phyloP scores from a whole-genome alignment of 202 grass and related monocot genomes.

The Zizania palustris region DNA sequence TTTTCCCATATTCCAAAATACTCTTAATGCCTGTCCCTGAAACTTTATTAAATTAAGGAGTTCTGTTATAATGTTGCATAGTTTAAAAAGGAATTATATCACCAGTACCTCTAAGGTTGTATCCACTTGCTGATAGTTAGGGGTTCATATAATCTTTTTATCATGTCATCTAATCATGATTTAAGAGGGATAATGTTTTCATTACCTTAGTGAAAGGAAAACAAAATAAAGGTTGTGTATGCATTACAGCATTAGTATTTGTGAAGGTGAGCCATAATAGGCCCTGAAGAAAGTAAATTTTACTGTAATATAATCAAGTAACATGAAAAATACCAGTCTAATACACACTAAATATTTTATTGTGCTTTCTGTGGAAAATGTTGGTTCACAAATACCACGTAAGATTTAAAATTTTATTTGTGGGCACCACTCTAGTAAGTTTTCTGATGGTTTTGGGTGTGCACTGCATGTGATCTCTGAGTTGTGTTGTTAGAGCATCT shows the following conservation, averaged over 20 bases:
- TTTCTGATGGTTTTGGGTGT: not conserved
- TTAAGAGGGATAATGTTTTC: slow-evolving; percentile 10
- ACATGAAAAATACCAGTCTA: slow-evolving; percentile 5
- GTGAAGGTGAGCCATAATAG: not conserved
- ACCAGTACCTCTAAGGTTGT: not conserved
- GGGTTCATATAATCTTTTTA: slow-evolving; percentile 1
- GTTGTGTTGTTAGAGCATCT: not conserved
- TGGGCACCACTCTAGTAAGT: not conserved
- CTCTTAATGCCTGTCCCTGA: slow-evolving; percentile 16
- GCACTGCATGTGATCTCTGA: not conserved
- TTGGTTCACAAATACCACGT: not conserved
- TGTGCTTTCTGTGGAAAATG: not conserved
- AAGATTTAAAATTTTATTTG: not conserved
- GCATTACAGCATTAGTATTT: not conserved
- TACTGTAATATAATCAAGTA: not conserved
- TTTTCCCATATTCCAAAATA: slow-evolving; percentile 12
- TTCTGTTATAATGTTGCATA: not conserved
- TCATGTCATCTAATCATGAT: not conserved
- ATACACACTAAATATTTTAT: not conserved
- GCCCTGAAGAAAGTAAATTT: not conserved
- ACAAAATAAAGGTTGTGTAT: not conserved
- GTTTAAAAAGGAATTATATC: not conserved
- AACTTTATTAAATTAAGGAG: slow-evolving; percentile 8
- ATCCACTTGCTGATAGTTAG: not conserved
- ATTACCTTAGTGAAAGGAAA: slow-evolving; percentile 9